Base-by-base conservation (phyloP, 768 basidiomycete species). In the Hericium alpestre region DNA sequence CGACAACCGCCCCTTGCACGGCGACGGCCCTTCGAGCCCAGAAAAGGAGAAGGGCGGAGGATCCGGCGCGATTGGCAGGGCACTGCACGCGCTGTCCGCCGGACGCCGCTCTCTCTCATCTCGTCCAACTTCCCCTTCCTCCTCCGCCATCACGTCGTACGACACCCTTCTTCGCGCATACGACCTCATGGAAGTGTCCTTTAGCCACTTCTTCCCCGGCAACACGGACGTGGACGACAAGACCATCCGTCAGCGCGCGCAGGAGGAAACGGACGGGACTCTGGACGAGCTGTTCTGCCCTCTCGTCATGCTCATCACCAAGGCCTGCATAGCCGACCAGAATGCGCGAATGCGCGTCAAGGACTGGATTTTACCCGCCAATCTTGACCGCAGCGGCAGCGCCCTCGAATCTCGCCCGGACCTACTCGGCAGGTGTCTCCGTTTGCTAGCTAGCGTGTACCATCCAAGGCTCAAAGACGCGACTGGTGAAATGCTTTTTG, bases 401-500 rank as follows among this genome's bases (percentile, higher is more conserved):
- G 79, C 90, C 3, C 74, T 98, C 22, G 92, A 97, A 65, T 70
- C 74, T 41, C 82, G 92, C 3, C 57, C 80, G 13, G 86, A 90
- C 65, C 69, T 87, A 8, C 72, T 97, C 2, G 96, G 96, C 0
- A 76, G 87, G 52, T 83, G 87, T 64, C 69, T 97, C 32, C 80
- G 93, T 16, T 73, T 97, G 20, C 75, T 98, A 56, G 73, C 77
- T 2, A 82, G 84, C 58, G 79, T 93, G 2, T 86, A 90, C 62
- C 84, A 94, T 62, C 66, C 76, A 1, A 76, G 84, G 47, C 70
- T 90, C 59, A 89, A 91, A 65, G 81, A 83, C 63, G 75, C 87
- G 13, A 79, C 87, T 3, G 94, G 94, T 10, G 93, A 97, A 72
- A 76, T 98, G 76, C 70, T 98, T 16, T 98, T 79, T 69, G 82